Base-by-base conservation (phyloP, 2,329 filamentous ascomycete genomes). In the Talaromyces sp. region DNA sequence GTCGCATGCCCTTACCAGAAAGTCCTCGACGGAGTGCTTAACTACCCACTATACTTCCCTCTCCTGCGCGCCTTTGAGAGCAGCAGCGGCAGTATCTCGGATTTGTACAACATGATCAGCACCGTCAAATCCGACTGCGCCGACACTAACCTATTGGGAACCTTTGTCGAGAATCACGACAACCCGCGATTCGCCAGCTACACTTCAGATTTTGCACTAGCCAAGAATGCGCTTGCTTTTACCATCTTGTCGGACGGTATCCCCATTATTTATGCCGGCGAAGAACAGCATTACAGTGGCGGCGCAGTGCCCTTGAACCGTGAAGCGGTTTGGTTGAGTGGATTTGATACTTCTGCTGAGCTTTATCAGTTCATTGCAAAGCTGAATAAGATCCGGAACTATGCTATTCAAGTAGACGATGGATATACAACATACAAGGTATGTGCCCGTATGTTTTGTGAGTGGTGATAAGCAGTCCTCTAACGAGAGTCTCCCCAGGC, bases 251-350 rank as follows among this genome's bases (percentile, higher is more conserved):
- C 71, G 1, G 72, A 86, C 55, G 85, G 85, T 2, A 84, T 88
- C 54, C 85, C 84, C 2, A 84, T 87, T 52, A 66, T 88, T 53
- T 89, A 88, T 70, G 80, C 86, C 57, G 86, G 85, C n/a, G 83
- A 85, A 59, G 86, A 88, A 68, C 85, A 88, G 66, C 82, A 81
- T 58, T 86, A 80, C 65, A 68, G 72, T 2, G 80, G 80, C 21
- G 80, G 77, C n/a, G 75, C 69, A 37, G 71, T 71, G 56, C 82
- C 82, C 4, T 74, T 75, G 0, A 77, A 76, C 45, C 80, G 83
- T n/a, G 82, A 85, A 65, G 81, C 83, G 7, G 73, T 82, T 41
- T 86, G 84, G 84, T 69, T 78, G 10, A 81, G 79, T 10, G 71
- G 70, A 6, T 86, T 80, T 68, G 65, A 75, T 60, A 80, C 74